Evolutionary conservation across 768 basidiomycete species (phyloP).

Genomic region (Saitozyma podzolica): DNA sequence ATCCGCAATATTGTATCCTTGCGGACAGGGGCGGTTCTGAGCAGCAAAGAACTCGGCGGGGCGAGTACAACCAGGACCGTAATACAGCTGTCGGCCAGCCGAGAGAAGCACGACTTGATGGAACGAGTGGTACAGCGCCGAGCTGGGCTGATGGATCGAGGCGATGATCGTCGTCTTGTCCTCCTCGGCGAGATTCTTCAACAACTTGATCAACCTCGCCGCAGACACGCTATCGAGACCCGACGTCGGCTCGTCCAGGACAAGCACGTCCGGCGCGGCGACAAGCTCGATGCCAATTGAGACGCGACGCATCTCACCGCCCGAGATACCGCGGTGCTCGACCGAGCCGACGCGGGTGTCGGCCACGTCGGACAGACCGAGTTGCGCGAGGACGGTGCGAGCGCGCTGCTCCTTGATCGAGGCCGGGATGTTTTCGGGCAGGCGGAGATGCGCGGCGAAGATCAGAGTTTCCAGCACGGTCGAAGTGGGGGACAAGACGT

Average conservation of each 20-base stretch:
- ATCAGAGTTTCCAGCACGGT: slow-evolving; percentile 78
- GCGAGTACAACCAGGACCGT: slow-evolving; percentile 69
- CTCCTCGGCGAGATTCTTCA: slow-evolving; percentile 70
- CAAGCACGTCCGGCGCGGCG: slow-evolving; percentile 76
- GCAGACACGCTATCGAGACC: slow-evolving; percentile 89
- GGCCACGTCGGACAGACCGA: slow-evolving; percentile 71
- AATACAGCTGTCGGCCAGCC: slow-evolving; percentile 71
- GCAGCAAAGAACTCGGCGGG: slow-evolving; percentile 69
- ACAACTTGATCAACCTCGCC: slow-evolving; percentile 71
- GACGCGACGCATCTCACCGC: slow-evolving; percentile 86
- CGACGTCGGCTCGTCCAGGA: slow-evolving; percentile 77
- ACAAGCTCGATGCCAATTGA: slow-evolving; percentile 88
- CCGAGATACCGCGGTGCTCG: slow-evolving; percentile 78
- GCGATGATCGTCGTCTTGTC: slow-evolving; percentile 79
- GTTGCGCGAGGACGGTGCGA: slow-evolving; percentile 65
- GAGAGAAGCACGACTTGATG: slow-evolving; percentile 75
- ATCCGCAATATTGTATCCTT: slow-evolving; percentile 89
- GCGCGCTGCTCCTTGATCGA: slow-evolving; percentile 56
- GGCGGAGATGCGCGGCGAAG: slow-evolving; percentile 79
- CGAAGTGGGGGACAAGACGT: slow-evolving; percentile 74
- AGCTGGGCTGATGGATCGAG: slow-evolving; percentile 85
- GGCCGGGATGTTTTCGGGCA: slow-evolving; percentile 60
- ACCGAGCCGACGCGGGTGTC: slow-evolving; percentile 73
- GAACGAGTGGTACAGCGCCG: slow-evolving; percentile 80
- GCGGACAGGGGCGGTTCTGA: slow-evolving; percentile 61